Evolutionary conservation across 441 rosid species (phyloP).

Genomic region (Kokia cookei): DNA sequence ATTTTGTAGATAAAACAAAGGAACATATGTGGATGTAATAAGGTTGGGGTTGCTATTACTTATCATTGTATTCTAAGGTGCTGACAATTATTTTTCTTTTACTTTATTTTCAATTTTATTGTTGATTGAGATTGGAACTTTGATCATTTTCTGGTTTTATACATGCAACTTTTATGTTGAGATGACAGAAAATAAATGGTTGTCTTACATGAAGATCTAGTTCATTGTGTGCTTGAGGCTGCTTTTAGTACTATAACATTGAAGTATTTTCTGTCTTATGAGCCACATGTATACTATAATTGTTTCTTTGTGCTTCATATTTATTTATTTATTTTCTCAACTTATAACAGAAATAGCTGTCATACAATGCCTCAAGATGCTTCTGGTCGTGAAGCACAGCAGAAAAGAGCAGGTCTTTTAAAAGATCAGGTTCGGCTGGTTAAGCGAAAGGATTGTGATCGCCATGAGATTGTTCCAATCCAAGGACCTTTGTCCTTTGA

Average conservation of each 20-base stretch:
- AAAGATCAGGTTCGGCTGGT: conserved; percentile 74
- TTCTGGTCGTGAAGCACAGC: conserved; percentile 51
- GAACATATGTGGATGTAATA: background rate
- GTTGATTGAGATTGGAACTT: background rate
- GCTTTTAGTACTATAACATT: background rate
- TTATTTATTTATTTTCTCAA: conserved; percentile 15
- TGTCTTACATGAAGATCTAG: background rate
- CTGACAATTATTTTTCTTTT: background rate
- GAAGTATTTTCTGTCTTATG: background rate
- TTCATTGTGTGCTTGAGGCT: background rate
- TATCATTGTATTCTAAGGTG: background rate
- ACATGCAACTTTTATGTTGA: background rate
- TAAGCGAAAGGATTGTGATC: conserved; percentile 69
- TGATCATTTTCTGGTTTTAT: background rate
- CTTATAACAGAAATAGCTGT: conserved; percentile 17
- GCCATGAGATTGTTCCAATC: conserved; percentile 67
- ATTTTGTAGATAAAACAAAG: background rate
- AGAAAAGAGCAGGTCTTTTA: conserved; percentile 63
- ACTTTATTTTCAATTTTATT: background rate
- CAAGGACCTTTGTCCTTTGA: conserved; percentile 74
- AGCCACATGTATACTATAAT: background rate
- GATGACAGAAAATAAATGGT: background rate
- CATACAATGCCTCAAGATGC: conserved; percentile 44
- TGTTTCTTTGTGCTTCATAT: background rate
- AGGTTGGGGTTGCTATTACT: background rate